These are phyloP conservation scores for Stevia rebaudiana DNA, from an alignment of 140 eudicot genomes.

Conservation along the genomic window DNA sequence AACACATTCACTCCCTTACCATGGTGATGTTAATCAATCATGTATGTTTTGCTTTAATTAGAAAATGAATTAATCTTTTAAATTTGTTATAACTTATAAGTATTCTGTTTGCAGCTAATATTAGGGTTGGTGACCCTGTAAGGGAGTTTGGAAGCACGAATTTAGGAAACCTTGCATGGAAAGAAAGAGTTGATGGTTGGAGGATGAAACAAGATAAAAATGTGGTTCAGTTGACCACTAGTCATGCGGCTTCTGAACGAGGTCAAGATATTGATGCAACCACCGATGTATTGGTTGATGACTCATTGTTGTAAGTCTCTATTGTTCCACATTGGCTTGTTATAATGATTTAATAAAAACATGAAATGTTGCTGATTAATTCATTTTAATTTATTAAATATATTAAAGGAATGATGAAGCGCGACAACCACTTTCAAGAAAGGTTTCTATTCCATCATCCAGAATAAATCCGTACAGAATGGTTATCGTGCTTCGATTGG, in stretches of 20 bases:
- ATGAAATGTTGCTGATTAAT: slow-evolving; percentile 6
- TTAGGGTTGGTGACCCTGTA: slow-evolving; percentile 64
- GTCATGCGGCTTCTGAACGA: slow-evolving; percentile 89
- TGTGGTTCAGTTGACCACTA: slow-evolving; percentile 56
- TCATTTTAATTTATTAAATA: not conserved
- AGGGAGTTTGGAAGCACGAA: slow-evolving; percentile 85
- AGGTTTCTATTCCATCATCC: slow-evolving; percentile 87
- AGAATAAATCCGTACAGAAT: slow-evolving; percentile 91
- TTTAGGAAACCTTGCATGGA: slow-evolving; percentile 94
- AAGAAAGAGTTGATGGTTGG: slow-evolving; percentile 98
- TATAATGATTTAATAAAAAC: not conserved
- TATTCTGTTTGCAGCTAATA: slow-evolving; percentile 53
- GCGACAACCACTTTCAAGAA: slow-evolving; percentile 94
- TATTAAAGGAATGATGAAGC: slow-evolving; percentile 89
- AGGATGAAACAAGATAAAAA: slow-evolving; percentile 88
- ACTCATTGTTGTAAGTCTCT: slow-evolving; percentile 65
- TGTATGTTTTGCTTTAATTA: slow-evolving; percentile 27
- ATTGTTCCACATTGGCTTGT: slow-evolving; percentile 16
- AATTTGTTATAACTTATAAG: too few relatives aligned
- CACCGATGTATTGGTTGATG: slow-evolving; percentile 74
- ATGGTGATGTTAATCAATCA: slow-evolving; percentile 35
- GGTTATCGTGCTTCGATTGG: slow-evolving; percentile 78
- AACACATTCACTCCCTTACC: slow-evolving; percentile 40
- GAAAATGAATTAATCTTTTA: not conserved
- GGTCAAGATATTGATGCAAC: slow-evolving; percentile 92